Conservation (phyloP, 2,329 filamentous ascomycete species). For the Neofusicoccum umdonicola region DNA sequence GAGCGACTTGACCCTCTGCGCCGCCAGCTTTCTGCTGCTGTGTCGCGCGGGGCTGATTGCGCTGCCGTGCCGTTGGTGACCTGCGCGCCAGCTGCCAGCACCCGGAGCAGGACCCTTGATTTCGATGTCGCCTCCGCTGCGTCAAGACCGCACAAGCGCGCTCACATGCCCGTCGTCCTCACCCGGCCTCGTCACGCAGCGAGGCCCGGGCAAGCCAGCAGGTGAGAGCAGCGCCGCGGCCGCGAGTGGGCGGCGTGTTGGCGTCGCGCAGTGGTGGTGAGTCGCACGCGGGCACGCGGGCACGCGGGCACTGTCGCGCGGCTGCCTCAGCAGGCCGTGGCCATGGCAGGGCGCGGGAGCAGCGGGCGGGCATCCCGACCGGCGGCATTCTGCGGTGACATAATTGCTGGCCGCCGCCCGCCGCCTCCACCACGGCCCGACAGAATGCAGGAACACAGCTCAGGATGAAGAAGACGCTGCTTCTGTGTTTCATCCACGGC, state of each 20-base stretch:
- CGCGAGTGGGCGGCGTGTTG: too few species aligned
- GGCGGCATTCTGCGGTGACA: not conserved
- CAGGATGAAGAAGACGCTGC: conserved; percentile 72
- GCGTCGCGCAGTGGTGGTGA: too few species aligned
- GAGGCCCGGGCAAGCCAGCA: too few species aligned
- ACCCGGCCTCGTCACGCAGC: too few species aligned
- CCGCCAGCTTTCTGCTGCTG: conserved; percentile 10
- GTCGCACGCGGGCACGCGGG: not conserved
- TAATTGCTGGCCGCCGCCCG: not conserved
- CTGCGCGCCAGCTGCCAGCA: not conserved
- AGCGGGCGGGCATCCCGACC: not conserved
- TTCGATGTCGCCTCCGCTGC: not conserved
- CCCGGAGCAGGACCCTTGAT: not conserved
- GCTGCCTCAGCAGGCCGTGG: not conserved
- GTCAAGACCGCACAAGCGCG: not conserved
- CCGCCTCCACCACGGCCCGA: not conserved
- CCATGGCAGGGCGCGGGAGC: not conserved
- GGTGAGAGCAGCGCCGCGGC: too few species aligned
- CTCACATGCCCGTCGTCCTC: too few species aligned
- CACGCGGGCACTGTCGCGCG: not conserved
- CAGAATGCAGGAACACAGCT: conserved; percentile 15
- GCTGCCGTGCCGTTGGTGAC: not conserved
- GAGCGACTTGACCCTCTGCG: conserved; percentile 1
- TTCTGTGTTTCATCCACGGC: conserved; percentile 83
- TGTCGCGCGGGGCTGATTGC: conserved; percentile 4